Conservation (phyloP, 2,329 filamentous ascomycete genomes). For the Pseudogymnoascus pannorum region DNA sequence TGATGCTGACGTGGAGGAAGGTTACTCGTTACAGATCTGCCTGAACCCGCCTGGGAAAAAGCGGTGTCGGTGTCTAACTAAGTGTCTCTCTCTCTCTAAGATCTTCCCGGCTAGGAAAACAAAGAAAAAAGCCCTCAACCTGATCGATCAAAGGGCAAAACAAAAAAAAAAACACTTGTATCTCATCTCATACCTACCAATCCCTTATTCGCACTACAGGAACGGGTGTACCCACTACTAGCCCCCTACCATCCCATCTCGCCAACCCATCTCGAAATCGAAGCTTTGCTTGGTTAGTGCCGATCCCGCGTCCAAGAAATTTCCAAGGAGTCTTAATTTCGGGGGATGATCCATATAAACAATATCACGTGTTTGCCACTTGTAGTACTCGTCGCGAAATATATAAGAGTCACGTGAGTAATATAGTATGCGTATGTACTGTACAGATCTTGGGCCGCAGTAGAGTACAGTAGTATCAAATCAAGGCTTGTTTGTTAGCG, state of each 20-base stretch:
- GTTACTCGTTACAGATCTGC: neutral
- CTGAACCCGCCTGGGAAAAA: neutral
- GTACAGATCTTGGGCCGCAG: neutral
- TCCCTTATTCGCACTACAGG: neutral
- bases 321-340: neutral
- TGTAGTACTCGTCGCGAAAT: too few relatives aligned
- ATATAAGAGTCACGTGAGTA: neutral
- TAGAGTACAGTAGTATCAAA: too few relatives aligned
- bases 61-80: neutral
- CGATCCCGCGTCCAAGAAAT: neutral
- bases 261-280: too few relatives aligned
- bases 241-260: constrained; percentile 2
- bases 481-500: neutral
- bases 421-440: neutral
- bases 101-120: too few relatives aligned
- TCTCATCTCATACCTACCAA: neutral
- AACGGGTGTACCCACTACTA: neutral
- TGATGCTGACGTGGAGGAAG: neutral
- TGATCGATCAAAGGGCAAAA: neutral
- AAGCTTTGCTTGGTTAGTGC: constrained; percentile 1
- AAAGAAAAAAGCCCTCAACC: neutral
- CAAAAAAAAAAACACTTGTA: neutral
- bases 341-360: neutral
- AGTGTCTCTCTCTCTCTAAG: too few relatives aligned
- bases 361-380: neutral